Evolutionary conservation across 805 yeast genomes (phyloP).

Genomic region (Brettanomyces custersianus): DNA sequence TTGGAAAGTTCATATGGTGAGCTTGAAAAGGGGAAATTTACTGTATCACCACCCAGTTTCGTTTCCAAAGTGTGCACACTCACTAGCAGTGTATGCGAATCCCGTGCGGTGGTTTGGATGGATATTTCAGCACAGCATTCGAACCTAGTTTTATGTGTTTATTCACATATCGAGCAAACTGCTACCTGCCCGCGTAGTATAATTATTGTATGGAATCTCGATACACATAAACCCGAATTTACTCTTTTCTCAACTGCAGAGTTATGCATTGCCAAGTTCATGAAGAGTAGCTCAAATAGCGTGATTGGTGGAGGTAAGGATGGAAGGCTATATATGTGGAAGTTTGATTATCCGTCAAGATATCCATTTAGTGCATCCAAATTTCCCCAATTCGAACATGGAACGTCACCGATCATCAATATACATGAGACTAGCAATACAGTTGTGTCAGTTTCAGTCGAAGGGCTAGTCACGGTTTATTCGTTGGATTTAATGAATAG

Average conservation of each 20-base stretch:
- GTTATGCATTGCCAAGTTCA: constrained; percentile 32
- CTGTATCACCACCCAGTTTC: background rate
- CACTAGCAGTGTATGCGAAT: background rate
- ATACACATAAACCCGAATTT: constrained; percentile 23
- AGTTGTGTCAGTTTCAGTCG: constrained; percentile 14
- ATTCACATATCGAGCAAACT: constrained; percentile 6
- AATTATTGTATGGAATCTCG: constrained; percentile 23
- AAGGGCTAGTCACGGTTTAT: constrained; percentile 14
- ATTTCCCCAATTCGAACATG: constrained; percentile 1
- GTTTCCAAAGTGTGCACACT: background rate
- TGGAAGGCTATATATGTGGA: constrained; percentile 47
- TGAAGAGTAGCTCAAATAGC: constrained; percentile 27
- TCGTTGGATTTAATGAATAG: constrained; percentile 16
- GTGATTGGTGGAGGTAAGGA: constrained; percentile 40
- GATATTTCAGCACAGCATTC: constrained; percentile 24
- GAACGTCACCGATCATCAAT: constrained; percentile 12
- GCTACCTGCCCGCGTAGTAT: constrained; percentile 1
- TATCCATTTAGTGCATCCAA: constrained; percentile 12
- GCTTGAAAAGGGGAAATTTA: constrained; percentile 5
- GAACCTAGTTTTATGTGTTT: constrained; percentile 20
- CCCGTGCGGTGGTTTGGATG: constrained; percentile 16
- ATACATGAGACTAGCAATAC: constrained; percentile 19
- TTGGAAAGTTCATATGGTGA: background rate
- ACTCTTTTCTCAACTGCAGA: constrained; percentile 26
- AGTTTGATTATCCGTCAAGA: constrained; percentile 24